Percentiles rank a stretch among this genome's conserved stretches.
phyloP scores from a whole-genome alignment of 331 rosid species.

The Telfairia occidentalis region DNA sequence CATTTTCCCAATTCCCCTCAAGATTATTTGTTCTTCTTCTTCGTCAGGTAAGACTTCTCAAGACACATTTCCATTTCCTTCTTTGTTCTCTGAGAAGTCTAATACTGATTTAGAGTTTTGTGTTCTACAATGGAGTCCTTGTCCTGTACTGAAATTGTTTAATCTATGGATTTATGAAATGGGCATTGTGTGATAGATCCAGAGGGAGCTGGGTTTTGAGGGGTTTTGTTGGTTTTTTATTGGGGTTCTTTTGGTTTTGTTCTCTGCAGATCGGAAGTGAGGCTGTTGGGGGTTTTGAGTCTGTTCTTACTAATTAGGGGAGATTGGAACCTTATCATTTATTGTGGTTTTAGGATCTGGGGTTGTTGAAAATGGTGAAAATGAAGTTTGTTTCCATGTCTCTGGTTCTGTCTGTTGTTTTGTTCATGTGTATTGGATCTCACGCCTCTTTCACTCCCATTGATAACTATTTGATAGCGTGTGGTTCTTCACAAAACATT shows the following conservation, averaged over 20 bases:
- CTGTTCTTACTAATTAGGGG: background rate
- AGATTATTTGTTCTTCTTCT: background rate
- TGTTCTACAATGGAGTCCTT: background rate
- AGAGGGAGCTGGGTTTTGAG: background rate
- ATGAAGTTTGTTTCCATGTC: constrained; percentile 26
- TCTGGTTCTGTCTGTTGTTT: constrained; percentile 29
- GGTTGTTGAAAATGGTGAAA: constrained; percentile 23
- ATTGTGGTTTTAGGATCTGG: constrained; percentile 11
- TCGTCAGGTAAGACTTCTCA: constrained; percentile 18
- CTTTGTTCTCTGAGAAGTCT: constrained; percentile 8
- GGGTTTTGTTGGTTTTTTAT: background rate
- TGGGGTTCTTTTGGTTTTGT: background rate
- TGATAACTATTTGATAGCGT: constrained; percentile 70
- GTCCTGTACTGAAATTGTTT: background rate
- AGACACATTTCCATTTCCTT: background rate
- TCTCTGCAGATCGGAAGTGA: background rate
- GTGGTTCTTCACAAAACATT: constrained; percentile 61
- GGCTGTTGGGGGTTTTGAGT: constrained; percentile 13
- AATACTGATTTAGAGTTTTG: background rate
- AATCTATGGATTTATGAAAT: background rate
- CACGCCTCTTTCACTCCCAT: constrained; percentile 47
- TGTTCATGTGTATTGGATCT: constrained; percentile 30
- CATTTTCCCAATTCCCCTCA: constrained; percentile 10
- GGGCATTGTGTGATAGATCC: constrained; percentile 11
- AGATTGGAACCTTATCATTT: constrained; percentile 10